Evolutionary conservation across 2,329 filamentous ascomycete genomes (phyloP).

Genomic region (Hymenoscyphus linearis): DNA sequence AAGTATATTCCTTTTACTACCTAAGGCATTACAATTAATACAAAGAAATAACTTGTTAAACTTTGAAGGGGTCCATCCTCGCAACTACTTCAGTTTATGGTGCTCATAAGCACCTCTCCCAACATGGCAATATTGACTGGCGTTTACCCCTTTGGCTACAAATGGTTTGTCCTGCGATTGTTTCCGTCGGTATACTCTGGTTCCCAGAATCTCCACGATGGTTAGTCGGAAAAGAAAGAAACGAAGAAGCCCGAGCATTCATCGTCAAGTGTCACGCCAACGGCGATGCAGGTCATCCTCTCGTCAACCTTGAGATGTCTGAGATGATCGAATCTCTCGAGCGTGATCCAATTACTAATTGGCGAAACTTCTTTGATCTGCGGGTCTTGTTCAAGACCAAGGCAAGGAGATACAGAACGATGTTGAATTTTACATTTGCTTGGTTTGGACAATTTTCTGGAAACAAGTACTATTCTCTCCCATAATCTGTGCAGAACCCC

Average conservation of each 20-base stretch:
- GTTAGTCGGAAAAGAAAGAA: slow-evolving; percentile 43
- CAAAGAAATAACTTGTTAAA: too few species aligned
- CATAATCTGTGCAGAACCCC: background rate
- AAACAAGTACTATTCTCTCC: slow-evolving; percentile 13
- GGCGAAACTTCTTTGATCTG: background rate
- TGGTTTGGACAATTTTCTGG: slow-evolving; percentile 12
- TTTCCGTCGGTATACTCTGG: background rate
- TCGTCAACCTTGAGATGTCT: slow-evolving; percentile 43
- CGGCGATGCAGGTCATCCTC: slow-evolving; percentile 38
- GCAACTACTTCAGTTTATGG: background rate
- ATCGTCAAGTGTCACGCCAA: slow-evolving; percentile 49
- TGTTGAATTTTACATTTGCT: slow-evolving; percentile 11
- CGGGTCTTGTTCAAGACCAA: background rate
- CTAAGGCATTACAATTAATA: too few species aligned
- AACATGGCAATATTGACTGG: background rate
- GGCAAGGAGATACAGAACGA: background rate
- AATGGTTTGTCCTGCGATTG: background rate
- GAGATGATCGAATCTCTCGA: slow-evolving; percentile 45
- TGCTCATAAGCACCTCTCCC: background rate
- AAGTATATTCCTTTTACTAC: background rate
- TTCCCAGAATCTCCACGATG: slow-evolving; percentile 34
- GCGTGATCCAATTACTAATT: slow-evolving; percentile 31
- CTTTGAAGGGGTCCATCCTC: background rate
- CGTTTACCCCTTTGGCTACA: background rate
- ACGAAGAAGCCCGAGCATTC: slow-evolving; percentile 45